Conservation (phyloP, 2,329 filamentous ascomycete species). For the Aspergillus thermomutatus region DNA sequence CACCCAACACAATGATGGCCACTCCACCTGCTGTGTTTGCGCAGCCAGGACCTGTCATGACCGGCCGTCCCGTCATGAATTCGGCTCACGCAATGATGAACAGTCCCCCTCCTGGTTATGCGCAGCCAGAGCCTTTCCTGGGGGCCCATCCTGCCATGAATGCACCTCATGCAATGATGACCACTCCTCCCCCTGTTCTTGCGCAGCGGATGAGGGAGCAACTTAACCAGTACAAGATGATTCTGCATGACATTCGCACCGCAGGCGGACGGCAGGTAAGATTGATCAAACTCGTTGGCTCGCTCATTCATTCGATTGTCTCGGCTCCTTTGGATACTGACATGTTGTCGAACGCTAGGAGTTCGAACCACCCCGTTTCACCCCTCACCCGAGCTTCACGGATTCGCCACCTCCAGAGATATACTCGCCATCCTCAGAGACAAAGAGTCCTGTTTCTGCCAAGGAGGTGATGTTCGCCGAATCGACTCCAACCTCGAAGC, state of each 20-base stretch:
- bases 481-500: conserved; percentile 2
- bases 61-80: not conserved
- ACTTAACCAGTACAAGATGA: not conserved
- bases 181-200: not conserved
- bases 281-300: not conserved
- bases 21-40: not conserved
- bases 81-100: not conserved
- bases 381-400: not conserved
- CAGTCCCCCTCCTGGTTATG: not conserved
- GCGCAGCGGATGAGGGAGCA: not conserved
- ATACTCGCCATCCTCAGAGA: not conserved
- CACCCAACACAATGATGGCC: not conserved
- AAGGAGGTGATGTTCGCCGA: not conserved
- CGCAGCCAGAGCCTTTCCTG: not conserved
- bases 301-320: not conserved
- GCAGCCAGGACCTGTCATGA: not conserved
- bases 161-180: not conserved
- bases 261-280: not conserved
- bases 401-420: not conserved
- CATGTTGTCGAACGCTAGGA: not conserved
- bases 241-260: not conserved
- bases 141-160: not conserved
- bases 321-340: not conserved
- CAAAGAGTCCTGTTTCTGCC: not conserved
- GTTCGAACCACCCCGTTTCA: not conserved